These are phyloP conservation scores for Neocatenulostroma microsporum DNA, from an alignment of 2,329 filamentous ascomycete species.

Conservation along the genomic window DNA sequence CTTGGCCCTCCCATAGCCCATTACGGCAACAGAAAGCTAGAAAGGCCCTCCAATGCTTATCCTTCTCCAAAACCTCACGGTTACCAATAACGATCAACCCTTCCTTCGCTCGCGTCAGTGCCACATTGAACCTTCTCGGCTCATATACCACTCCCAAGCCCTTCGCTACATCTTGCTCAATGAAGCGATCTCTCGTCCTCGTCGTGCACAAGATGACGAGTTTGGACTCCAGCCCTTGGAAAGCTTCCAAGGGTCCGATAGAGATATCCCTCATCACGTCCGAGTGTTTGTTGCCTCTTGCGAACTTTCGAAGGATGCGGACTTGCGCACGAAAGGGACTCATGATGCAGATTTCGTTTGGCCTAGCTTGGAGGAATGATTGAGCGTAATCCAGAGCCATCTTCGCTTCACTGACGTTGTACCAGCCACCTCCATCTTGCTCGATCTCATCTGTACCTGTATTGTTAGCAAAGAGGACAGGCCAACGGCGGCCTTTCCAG, in stretches of 20 bases:
- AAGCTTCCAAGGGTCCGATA: constrained; percentile 23
- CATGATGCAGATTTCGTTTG: constrained; percentile 22
- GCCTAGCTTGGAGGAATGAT: constrained; percentile 14
- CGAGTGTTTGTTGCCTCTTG: constrained; percentile 6
- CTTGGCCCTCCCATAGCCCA: constrained; percentile 6
- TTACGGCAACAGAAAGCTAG: constrained; percentile 19
- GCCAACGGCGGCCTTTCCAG: constrained; percentile 16
- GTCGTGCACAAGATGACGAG: constrained; percentile 23
- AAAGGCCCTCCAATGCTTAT: constrained; percentile 19
- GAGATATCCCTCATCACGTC: constrained; percentile 12
- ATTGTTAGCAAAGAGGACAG: constrained; percentile 18
- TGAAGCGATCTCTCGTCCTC: constrained; percentile 19
- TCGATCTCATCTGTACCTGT: constrained; percentile 19
- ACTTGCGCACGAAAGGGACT: constrained; percentile 23
- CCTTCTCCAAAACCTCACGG: constrained; percentile 15
- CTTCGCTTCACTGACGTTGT: constrained; percentile 17
- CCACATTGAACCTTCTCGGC: constrained; percentile 21
- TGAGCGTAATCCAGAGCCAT: constrained; percentile 14
- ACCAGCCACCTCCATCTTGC: constrained; percentile 23
- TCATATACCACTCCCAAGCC: constrained; percentile 22
- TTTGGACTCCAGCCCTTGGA: constrained; percentile 21
- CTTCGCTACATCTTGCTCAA: constrained; percentile 19
- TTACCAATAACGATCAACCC: constrained; percentile 22
- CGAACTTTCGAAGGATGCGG: constrained; percentile 14
- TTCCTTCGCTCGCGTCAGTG: constrained; percentile 21